Evolutionary conservation across 2,329 filamentous ascomycete species (phyloP).

Genomic region (Penicillium oxalicum): DNA sequence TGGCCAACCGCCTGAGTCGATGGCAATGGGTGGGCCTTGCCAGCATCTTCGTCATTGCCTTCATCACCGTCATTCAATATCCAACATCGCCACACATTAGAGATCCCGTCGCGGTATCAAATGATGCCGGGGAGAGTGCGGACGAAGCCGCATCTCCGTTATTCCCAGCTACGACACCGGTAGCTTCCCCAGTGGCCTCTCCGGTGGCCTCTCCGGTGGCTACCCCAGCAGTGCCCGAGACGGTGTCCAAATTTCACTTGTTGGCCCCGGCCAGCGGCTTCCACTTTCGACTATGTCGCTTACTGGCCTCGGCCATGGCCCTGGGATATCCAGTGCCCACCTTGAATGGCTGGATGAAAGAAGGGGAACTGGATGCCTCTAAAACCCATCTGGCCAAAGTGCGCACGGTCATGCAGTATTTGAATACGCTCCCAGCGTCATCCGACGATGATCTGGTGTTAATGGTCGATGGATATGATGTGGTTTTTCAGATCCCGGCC

Average conservation of each 20-base stretch:
- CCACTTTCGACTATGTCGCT: slow-evolving; percentile 12
- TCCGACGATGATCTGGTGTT: slow-evolving; percentile 12
- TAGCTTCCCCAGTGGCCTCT: no score
- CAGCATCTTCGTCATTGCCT: slow-evolving; percentile 5
- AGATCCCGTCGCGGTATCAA: slow-evolving; percentile 3
- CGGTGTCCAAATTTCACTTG: slow-evolving; percentile 9
- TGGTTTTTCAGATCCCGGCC: slow-evolving; percentile 10
- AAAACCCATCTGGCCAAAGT: slow-evolving; percentile 14
- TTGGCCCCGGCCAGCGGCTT: slow-evolving; percentile 8
- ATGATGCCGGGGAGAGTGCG: not conserved
- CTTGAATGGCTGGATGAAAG: slow-evolving; percentile 13
- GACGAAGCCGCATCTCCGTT: not conserved
- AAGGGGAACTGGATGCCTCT: slow-evolving; percentile 10
- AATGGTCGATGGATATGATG: slow-evolving; percentile 13
- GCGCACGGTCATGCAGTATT: slow-evolving; percentile 11
- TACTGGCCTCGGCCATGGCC: slow-evolving; percentile 6
- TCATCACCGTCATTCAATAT: slow-evolving; percentile 8
- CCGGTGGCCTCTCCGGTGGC: no score
- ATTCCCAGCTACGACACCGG: no score
- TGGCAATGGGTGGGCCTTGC: slow-evolving; percentile 12
- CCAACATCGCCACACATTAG: not conserved
- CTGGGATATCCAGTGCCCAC: slow-evolving; percentile 11
- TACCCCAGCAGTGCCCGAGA: not conserved
- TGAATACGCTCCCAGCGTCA: slow-evolving; percentile 6
- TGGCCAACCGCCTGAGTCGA: slow-evolving; percentile 4